phyloP scores from a whole-genome alignment of 441 rosid species.

The Erysimum cheiri region DNA sequence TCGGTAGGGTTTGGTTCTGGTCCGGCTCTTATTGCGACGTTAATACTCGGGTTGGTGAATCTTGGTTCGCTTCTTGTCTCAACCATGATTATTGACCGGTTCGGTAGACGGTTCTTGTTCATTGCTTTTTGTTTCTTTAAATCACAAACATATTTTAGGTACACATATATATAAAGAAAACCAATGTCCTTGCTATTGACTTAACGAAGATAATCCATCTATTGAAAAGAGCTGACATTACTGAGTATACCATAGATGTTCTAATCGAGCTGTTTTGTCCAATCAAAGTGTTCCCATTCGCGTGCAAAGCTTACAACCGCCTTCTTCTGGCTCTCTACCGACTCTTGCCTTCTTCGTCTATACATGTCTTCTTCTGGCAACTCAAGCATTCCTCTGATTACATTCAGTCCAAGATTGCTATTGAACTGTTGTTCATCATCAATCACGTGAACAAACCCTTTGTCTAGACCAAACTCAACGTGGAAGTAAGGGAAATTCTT shows the following conservation, averaged over 20 bases:
- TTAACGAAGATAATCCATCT: too few species aligned
- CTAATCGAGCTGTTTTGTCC: conserved; percentile 83
- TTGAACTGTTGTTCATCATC: conserved; percentile 84
- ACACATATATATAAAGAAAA: too few species aligned
- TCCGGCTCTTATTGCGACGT: conserved; percentile 63
- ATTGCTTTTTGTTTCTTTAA: conserved; percentile 69
- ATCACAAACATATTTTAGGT: too few species aligned
- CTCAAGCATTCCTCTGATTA: conserved; percentile 82
- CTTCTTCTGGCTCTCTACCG: conserved; percentile 68
- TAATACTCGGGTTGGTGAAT: conserved; percentile 71
- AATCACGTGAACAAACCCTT: conserved; percentile 87
- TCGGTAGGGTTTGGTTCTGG: conserved; percentile 78
- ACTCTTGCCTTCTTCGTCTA: conserved; percentile 63
- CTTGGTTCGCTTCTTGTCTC: conserved; percentile 64
- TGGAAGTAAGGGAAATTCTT: conserved; percentile 93
- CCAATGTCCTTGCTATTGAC: too few species aligned
- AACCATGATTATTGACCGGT: conserved; percentile 65
- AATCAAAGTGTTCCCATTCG: conserved; percentile 82
- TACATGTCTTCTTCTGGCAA: conserved; percentile 88
- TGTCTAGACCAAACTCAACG: conserved; percentile 79
- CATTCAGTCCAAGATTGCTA: conserved; percentile 79
- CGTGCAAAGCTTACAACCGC: conserved; percentile 59
- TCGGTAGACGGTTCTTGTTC: conserved; percentile 75
- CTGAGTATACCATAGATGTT: neutral
- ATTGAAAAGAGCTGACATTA: neutral